Conservation (phyloP, 2,329 filamentous ascomycete genomes). For the Fusarium pininemorale region DNA sequence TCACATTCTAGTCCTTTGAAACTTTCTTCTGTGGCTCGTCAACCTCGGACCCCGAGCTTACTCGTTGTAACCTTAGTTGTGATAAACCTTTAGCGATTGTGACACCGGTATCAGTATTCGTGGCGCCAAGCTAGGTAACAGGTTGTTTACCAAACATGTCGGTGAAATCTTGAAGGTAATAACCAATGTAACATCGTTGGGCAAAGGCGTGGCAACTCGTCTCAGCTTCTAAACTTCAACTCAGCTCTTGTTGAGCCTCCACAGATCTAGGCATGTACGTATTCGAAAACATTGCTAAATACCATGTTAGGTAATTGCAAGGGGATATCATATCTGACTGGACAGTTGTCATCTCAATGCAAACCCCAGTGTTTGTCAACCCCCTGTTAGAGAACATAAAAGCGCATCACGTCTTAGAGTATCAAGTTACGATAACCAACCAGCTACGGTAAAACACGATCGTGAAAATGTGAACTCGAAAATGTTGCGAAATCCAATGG, state of each 20-base stretch:
- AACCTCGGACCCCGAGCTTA: slow-evolving; percentile 1
- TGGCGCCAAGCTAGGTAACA: slow-evolving; percentile 12
- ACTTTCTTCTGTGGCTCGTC: background rate
- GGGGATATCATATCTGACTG: background rate
- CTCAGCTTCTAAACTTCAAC: slow-evolving; percentile 5
- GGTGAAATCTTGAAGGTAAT: background rate
- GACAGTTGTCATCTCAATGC: slow-evolving; percentile 13
- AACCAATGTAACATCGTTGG: slow-evolving; percentile 9
- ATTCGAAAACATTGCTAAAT: background rate
- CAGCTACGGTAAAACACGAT: background rate
- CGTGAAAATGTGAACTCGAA: background rate
- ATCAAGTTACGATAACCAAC: background rate
- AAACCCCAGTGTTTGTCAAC: slow-evolving; percentile 1
- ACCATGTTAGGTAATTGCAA: background rate
- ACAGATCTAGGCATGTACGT: background rate
- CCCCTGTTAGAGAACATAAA: background rate
- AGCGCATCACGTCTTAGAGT: background rate
- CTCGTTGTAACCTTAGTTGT: slow-evolving; percentile 12
- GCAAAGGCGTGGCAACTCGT: slow-evolving; percentile 16
- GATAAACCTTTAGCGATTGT: slow-evolving; percentile 16
- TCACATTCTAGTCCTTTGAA: background rate
- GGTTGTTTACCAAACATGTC: background rate
- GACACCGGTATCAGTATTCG: slow-evolving; percentile 4
- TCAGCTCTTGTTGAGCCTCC: background rate
- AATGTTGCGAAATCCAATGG: slow-evolving; percentile 13